Conservation (phyloP, 306 rosid species). For the Prunus mongolica region DNA sequence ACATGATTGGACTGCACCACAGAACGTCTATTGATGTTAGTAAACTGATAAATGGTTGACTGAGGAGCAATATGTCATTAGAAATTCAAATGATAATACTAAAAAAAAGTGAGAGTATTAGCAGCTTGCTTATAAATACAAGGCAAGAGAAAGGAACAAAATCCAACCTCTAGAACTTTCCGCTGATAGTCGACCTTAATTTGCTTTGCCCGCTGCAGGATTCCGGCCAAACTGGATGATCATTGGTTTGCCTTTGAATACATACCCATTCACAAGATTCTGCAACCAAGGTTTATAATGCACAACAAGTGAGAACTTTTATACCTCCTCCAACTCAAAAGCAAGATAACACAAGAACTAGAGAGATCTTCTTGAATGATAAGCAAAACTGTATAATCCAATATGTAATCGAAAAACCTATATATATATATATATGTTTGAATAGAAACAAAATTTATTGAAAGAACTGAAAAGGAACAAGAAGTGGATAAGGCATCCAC, state of each 20-base stretch:
- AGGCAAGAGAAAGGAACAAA: neutral
- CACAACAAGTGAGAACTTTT: neutral
- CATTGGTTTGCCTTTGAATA: conserved; percentile 91
- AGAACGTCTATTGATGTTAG: neutral
- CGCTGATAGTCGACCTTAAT: conserved; percentile 5
- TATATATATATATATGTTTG: no score
- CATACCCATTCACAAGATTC: conserved; percentile 78
- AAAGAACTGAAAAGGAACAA: no score
- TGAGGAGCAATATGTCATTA: neutral
- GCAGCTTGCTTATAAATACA: neutral
- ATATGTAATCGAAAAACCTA: no score
- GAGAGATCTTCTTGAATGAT: neutral
- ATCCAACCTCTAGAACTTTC: neutral
- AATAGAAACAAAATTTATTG: no score
- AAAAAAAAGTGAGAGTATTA: neutral
- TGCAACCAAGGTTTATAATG: conserved; percentile 34
- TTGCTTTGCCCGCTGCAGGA: conserved; percentile 57
- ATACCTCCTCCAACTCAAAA: neutral
- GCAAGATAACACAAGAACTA: conserved; percentile 1
- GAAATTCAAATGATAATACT: neutral
- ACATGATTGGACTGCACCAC: neutral
- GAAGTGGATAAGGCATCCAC: neutral
- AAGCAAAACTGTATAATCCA: neutral
- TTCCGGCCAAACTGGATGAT: conserved; percentile 87
- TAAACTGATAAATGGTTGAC: neutral